Evolutionary conservation across 2,329 filamentous ascomycete species (phyloP).

Genomic region (Pyrenochaeta sp.): DNA sequence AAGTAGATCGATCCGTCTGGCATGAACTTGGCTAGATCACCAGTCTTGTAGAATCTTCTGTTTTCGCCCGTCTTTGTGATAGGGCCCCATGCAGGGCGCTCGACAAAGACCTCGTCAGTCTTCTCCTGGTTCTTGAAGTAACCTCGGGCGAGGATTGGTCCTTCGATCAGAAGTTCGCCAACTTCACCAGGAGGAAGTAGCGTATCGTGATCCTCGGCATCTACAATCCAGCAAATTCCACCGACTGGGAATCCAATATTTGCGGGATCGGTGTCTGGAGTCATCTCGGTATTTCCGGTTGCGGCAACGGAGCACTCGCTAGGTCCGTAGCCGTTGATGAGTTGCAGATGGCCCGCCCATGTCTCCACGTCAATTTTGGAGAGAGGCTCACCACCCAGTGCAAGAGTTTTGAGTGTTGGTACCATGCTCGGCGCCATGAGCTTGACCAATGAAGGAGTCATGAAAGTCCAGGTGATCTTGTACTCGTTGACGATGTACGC

Average conservation of each 20-base stretch:
- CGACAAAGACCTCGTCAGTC: conserved; percentile 51
- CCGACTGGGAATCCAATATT: conserved; percentile 56
- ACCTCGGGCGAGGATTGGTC: conserved; percentile 50
- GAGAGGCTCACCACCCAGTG: conserved; percentile 48
- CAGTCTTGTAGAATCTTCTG: conserved; percentile 24
- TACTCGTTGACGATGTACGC: too few relatives aligned
- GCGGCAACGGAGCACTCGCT: conserved; percentile 6
- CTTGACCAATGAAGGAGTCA: conserved; percentile 64
- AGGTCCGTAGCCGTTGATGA: conserved; percentile 21
- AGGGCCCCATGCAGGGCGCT: conserved; percentile 51
- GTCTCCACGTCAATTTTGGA: conserved; percentile 1
- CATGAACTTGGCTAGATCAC: conserved; percentile 23
- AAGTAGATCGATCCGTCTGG: conserved; percentile 20
- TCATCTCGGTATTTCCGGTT: not conserved
- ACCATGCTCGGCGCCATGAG: conserved; percentile 52
- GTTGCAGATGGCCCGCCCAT: conserved; percentile 13
- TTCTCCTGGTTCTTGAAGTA: conserved; percentile 26
- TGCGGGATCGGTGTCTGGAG: not conserved
- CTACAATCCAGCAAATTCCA: conserved; percentile 54
- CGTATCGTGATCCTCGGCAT: conserved; percentile 20
- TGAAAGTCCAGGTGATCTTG: conserved; percentile 39
- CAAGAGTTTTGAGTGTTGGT: conserved; percentile 50
- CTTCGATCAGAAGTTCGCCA: conserved; percentile 64
- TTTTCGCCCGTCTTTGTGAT: not conserved
- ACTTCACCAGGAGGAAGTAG: conserved; percentile 23